These are phyloP conservation scores for Oemleria cerasiformis DNA, from an alignment of 306 rosid genomes.

Conservation along the genomic window DNA sequence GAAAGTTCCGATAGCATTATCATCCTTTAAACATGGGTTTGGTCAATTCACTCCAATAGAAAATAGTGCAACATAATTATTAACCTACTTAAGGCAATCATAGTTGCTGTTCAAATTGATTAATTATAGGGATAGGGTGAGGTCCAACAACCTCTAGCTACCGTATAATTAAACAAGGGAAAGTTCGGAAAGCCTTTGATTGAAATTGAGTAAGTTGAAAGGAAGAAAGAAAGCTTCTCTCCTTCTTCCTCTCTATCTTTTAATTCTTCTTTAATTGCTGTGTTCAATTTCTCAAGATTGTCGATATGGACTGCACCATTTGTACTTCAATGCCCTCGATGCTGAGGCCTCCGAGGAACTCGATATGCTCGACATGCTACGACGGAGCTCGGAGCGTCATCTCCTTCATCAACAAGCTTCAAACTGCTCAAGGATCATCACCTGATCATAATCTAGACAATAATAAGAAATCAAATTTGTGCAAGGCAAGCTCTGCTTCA, in stretches of 20 bases:
- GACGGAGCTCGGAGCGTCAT: conserved; percentile 73
- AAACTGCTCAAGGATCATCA: conserved; percentile 32
- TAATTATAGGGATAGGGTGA: conserved; percentile 18
- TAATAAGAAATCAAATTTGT: conserved; percentile 29
- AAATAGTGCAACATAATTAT: background rate
- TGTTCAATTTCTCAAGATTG: background rate
- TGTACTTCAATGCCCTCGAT: conserved; percentile 69
- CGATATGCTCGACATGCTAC: conserved; percentile 67
- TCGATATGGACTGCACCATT: conserved; percentile 67
- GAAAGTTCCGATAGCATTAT: no score
- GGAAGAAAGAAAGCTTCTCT: conserved; percentile 5
- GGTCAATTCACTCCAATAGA: conserved; percentile 14
- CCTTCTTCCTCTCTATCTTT: conserved; percentile 8
- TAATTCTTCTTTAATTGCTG: background rate
- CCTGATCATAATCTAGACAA: no score
- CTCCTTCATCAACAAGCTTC: conserved; percentile 41
- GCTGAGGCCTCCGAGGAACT: conserved; percentile 82
- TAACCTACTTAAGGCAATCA: conserved; percentile 35
- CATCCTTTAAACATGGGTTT: background rate
- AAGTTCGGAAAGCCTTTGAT: background rate
- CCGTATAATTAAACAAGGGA: conserved; percentile 5
- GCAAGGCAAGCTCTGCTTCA: conserved; percentile 66
- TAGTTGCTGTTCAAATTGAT: conserved; percentile 28
- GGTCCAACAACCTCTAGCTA: conserved; percentile 27
- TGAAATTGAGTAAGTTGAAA: background rate